Base-by-base conservation (phyloP, 768 basidiomycete species). In the Suillus weaverae region DNA sequence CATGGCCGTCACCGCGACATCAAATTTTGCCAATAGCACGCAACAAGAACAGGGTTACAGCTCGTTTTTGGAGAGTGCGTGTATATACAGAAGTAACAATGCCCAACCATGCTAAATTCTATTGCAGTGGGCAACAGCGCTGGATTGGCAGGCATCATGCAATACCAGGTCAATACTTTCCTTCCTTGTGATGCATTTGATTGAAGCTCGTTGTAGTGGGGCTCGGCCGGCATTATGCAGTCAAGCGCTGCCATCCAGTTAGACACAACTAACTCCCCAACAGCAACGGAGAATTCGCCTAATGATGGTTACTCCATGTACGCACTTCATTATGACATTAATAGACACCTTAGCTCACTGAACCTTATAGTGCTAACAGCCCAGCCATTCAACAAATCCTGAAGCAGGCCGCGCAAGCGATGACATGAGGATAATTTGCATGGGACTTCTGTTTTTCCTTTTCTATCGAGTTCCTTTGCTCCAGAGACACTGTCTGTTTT, bases 221-320 rank as follows among this genome's bases (percentile, higher is more conserved):
- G 83, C 43, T 60, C 56, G 33, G 81, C 80, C 56, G 73, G 87
- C 66, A 84, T 85, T 0, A 71, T 80, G 10, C 61, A 74, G 60
- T 71, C 75, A 22, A 86, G 86, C 41, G 83, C 85, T 13, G 72
- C 79, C 2, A 80, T 89, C 61, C 74, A 59, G 56, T 35, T 59
- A 41, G 56, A 59, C 51, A 77, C 77, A 10, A 85, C 80, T 6
- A 66, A 71, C 32, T 30, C 76, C 33, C 66, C 74, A 7, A 74
- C 33, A 71, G 75, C 71, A n/a, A 83, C 82, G 4, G 86, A 84
- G 6, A 62, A 78, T 18, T 85, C 87, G 3, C 89, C 89, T 22
- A 86, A 87, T 60, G 89, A 90, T 73, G 89, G 89, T 71, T 89
- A 89, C 68, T 79, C 80, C 50, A 78, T 64, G 76, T 77, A 41